phyloP scores from a whole-genome alignment of 208 protist species.

The Wallacemonas rigidus region DNA sequence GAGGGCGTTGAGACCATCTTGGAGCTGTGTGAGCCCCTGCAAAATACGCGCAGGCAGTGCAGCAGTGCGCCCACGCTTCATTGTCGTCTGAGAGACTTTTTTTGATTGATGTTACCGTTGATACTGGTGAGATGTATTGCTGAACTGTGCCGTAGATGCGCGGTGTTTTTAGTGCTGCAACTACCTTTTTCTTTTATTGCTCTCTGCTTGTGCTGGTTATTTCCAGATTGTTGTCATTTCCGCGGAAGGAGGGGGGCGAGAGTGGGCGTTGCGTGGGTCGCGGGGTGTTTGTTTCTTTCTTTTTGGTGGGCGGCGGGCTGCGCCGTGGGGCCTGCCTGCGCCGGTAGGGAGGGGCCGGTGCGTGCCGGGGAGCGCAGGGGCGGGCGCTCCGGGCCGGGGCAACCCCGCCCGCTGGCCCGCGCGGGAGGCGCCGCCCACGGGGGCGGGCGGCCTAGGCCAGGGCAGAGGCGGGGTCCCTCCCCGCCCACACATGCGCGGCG shows the following conservation, averaged over 20 bases:
- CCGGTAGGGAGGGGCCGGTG: background rate
- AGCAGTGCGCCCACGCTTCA: slow-evolving; percentile 47
- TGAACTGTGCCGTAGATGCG: background rate
- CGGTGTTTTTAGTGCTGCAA: background rate
- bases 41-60: slow-evolving; percentile 50
- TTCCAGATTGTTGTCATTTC: too few relatives aligned
- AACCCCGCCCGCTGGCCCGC: background rate
- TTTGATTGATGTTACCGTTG: background rate
- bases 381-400: background rate
- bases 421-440: background rate
- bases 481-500: background rate
- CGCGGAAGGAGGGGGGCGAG: too few relatives aligned
- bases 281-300: too few relatives aligned
- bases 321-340: background rate
- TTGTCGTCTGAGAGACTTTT: slow-evolving; percentile 17
- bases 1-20: slow-evolving; percentile 83
- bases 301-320: background rate
- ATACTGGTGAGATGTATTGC: background rate
- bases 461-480: background rate
- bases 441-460: too few relatives aligned
- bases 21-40: slow-evolving; percentile 63
- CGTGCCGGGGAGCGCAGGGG: background rate
- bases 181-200: slow-evolving; percentile 12
- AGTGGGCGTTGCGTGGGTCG: too few relatives aligned
- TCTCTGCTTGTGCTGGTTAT: background rate